These are phyloP conservation scores for Penicillium sp. DNA, from an alignment of 2,329 filamentous ascomycete genomes.

Conservation along the genomic window DNA sequence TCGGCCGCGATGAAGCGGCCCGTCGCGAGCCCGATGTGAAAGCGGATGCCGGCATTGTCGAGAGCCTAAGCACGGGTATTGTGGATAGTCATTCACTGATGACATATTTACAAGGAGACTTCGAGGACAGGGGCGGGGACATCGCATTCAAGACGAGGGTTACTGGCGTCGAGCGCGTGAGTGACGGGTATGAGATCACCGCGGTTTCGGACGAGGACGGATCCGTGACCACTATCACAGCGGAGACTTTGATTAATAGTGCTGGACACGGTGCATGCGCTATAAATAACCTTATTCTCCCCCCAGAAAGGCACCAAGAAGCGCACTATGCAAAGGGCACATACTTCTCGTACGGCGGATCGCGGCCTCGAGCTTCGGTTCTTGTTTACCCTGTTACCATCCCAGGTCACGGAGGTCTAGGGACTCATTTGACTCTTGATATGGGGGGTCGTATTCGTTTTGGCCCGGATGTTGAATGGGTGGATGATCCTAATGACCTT, in stretches of 20 bases:
- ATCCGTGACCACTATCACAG: conserved; percentile 62
- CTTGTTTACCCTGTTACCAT: conserved; percentile 87
- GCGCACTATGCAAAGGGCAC: conserved; percentile 91
- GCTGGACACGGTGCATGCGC: conserved; percentile 78
- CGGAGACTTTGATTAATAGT: conserved; percentile 80
- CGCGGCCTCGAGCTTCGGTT: conserved; percentile 67
- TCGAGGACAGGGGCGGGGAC: conserved; percentile 77
- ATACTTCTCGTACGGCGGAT: conserved; percentile 82
- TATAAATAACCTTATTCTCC: conserved; percentile 80
- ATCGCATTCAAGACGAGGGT: conserved; percentile 73
- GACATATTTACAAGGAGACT: conserved; percentile 74
- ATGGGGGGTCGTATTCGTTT: conserved; percentile 83
- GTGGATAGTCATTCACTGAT: conserved; percentile 86
- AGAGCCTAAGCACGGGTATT: conserved; percentile 85
- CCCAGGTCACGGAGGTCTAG: conserved; percentile 83
- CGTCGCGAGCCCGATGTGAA: conserved; percentile 74
- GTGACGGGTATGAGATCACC: conserved; percentile 74
- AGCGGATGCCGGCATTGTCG: conserved; percentile 74
- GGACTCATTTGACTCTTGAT: conserved; percentile 92
- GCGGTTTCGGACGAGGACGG: conserved; percentile 50
- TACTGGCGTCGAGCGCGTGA: conserved; percentile 59
- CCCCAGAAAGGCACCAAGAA: conserved; percentile 54
- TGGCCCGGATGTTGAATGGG: conserved; percentile 95
- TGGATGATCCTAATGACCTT: conserved; percentile 72
- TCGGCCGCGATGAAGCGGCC: conserved; percentile 65